Conservation (phyloP, 768 basidiomycete species). For the Pisolithus marmoratus region DNA sequence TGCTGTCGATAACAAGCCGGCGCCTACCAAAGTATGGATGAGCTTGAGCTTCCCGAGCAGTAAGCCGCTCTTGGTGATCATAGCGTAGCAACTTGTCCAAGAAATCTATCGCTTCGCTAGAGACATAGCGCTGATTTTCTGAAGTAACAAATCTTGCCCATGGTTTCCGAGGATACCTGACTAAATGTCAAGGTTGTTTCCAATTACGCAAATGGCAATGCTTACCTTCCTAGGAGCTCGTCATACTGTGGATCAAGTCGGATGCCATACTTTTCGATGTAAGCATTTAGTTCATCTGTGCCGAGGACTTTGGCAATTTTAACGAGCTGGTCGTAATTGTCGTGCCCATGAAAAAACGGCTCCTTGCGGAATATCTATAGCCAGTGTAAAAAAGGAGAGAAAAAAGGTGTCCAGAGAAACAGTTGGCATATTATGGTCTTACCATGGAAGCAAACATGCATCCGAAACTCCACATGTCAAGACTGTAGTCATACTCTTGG, state of each 20-base stretch:
- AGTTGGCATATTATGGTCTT: constrained; percentile 14
- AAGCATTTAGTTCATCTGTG: constrained; percentile 89
- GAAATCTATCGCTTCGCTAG: constrained; percentile 95
- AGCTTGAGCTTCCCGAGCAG: constrained; percentile 86
- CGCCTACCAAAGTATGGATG: constrained; percentile 87
- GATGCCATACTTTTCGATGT: constrained; percentile 93
- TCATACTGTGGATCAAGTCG: constrained; percentile 95
- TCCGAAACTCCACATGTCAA: constrained; percentile 99
- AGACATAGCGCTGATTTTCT: constrained; percentile 93
- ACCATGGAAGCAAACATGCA: constrained; percentile 99
- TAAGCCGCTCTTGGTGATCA: constrained; percentile 95
- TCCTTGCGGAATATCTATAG: constrained; percentile 95
- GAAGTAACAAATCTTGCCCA: constrained; percentile 95
- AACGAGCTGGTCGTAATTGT: constrained; percentile 97
- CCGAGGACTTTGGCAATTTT: constrained; percentile 98
- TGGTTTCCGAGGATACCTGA: constrained; percentile 85
- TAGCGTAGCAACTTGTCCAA: constrained; percentile 93
- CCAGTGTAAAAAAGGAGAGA: not conserved
- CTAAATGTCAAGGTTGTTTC: constrained; percentile 3
- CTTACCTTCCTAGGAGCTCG: constrained; percentile 81
- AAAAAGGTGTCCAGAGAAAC: not conserved
- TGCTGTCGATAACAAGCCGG: constrained; percentile 8
- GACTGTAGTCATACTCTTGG: constrained; percentile 96
- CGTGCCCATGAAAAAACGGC: constrained; percentile 98
- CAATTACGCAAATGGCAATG: not conserved